phyloP scores from a whole-genome alignment of 2,329 filamentous ascomycete genomes.

The Botrytis tulipae region DNA sequence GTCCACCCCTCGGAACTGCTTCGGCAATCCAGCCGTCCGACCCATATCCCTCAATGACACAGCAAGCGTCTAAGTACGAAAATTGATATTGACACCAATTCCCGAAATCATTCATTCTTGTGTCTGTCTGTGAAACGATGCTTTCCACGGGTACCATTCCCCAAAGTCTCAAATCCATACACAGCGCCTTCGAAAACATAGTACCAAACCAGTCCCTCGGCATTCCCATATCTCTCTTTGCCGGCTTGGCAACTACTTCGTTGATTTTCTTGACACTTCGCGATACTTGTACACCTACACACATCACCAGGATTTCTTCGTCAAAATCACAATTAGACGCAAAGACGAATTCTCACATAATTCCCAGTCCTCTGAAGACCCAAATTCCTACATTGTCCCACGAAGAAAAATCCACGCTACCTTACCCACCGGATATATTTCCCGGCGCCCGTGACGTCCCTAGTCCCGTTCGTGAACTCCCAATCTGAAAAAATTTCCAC shows the following conservation, averaged over 20 bases:
- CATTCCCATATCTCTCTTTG: conserved; percentile 5
- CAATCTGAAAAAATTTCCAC: background rate
- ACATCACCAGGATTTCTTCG: background rate
- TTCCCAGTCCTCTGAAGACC: conserved; percentile 31
- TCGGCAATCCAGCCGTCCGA: background rate
- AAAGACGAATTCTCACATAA: background rate
- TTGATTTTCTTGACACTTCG: background rate
- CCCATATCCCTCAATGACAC: background rate
- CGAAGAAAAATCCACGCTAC: conserved; percentile 43
- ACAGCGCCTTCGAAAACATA: background rate
- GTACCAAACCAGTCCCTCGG: background rate
- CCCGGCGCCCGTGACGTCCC: conserved; percentile 67
- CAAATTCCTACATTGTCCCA: conserved; percentile 29
- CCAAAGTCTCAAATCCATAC: conserved; percentile 2
- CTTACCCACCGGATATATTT: conserved; percentile 69
- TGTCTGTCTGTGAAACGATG: background rate
- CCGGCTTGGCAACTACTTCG: background rate
- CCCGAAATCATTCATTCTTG: background rate
- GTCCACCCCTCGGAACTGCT: background rate
- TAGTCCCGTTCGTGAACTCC: conserved; percentile 45
- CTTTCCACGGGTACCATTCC: conserved; percentile 3
- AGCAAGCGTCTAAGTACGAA: background rate
- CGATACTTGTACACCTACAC: background rate
- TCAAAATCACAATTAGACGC: background rate
- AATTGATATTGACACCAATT: background rate